phyloP scores from a whole-genome alignment of 441 rosid species.

The Croton setiger region DNA sequence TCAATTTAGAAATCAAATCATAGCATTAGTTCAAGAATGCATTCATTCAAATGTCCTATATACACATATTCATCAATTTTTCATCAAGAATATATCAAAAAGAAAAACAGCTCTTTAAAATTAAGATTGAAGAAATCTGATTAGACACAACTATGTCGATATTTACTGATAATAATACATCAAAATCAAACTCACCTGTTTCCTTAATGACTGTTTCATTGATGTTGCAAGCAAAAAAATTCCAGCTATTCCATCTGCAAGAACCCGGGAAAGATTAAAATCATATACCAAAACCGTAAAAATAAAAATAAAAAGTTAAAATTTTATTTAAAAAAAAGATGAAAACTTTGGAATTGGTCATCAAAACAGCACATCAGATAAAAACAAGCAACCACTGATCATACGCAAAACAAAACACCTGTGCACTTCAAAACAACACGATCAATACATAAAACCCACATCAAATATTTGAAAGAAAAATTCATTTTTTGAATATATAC shows the following conservation, averaged over 20 bases:
- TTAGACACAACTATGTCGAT: background rate
- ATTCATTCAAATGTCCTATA: background rate
- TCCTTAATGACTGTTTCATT: constrained; percentile 78
- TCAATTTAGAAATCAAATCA: background rate
- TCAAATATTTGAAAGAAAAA: background rate
- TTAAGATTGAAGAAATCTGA: background rate
- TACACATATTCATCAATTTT: constrained; percentile 1
- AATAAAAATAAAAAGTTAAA: background rate
- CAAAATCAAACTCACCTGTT: constrained; percentile 44
- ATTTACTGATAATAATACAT: background rate
- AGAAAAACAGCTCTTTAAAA: background rate
- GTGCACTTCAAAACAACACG: background rate
- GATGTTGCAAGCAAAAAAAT: constrained; percentile 88
- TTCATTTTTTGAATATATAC: background rate
- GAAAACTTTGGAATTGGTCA: background rate
- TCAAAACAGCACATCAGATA: background rate
- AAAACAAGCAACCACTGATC: background rate
- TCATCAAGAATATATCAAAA: background rate
- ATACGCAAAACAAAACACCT: background rate
- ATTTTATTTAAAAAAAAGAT: background rate
- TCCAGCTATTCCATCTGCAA: constrained; percentile 99
- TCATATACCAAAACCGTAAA: background rate
- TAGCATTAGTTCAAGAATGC: background rate
- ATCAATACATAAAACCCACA: background rate
- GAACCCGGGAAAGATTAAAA: constrained; percentile 10